phyloP scores from a whole-genome alignment of 1,139 yeast genomes.

The Magnusiomyces tetraspermus region DNA sequence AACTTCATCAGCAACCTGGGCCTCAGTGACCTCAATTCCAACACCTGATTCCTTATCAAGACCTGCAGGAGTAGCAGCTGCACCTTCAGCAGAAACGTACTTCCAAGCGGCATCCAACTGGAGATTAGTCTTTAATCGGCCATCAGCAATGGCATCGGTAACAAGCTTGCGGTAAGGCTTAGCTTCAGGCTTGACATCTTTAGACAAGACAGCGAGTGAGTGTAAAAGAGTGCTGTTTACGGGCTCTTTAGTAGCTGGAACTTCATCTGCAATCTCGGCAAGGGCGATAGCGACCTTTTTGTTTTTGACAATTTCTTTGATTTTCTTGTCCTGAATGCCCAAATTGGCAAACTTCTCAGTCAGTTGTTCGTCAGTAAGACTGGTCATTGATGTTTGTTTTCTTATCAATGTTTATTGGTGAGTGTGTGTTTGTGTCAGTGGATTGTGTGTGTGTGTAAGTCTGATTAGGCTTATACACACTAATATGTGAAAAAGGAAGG shows the following conservation, averaged over 20 bases:
- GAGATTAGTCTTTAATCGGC: constrained; percentile 52
- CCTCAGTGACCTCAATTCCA: constrained; percentile 62
- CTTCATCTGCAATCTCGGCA: constrained; percentile 45
- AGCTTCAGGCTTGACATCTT: constrained; percentile 24
- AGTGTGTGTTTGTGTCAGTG: too few relatives aligned
- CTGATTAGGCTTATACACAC: too few relatives aligned
- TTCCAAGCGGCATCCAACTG: constrained; percentile 78
- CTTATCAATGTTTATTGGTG: too few relatives aligned
- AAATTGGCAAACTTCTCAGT: constrained; percentile 43
- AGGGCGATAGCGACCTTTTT: constrained; percentile 71
- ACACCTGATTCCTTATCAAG: constrained; percentile 68
- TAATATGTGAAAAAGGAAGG: too few relatives aligned
- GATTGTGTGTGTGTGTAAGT: too few relatives aligned
- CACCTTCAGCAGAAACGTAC: constrained; percentile 38
- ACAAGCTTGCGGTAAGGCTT: constrained; percentile 41
- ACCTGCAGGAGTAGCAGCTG: constrained; percentile 34
- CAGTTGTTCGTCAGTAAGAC: constrained; percentile 36
- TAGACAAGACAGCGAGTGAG: constrained; percentile 50
- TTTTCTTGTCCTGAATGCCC: constrained; percentile 42
- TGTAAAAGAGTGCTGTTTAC: constrained; percentile 57
- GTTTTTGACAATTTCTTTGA: constrained; percentile 64
- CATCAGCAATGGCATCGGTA: constrained; percentile 53
- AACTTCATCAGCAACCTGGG: constrained; percentile 52
- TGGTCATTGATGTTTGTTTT: too few relatives aligned
- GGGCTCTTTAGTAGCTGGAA: constrained; percentile 38